phyloP scores from a whole-genome alignment of 768 basidiomycete genomes.

The Gelatoporia subvermispora region DNA sequence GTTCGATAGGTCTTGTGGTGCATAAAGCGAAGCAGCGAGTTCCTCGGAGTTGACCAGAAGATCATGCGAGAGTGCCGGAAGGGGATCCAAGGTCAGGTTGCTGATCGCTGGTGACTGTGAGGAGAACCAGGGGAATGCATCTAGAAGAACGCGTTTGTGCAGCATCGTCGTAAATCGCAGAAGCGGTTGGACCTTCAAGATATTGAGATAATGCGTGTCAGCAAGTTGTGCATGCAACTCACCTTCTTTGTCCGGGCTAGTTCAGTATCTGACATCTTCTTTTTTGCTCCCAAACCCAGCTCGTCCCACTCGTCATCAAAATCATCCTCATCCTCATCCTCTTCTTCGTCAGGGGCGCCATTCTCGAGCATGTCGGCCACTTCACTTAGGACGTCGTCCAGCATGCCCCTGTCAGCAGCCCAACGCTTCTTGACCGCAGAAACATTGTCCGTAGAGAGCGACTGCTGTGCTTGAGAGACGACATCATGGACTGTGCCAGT shows the following conservation, averaged over 20 bases:
- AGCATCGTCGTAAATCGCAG: constrained; percentile 56
- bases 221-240: constrained; percentile 6
- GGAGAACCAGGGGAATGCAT: constrained; percentile 34
- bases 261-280: constrained; percentile 44
- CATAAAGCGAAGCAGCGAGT: constrained; percentile 59
- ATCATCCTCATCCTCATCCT: constrained; percentile 18
- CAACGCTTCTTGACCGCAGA: constrained; percentile 52
- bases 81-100: constrained; percentile 38
- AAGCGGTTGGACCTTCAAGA: constrained; percentile 50
- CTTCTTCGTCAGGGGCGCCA: constrained; percentile 21
- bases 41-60: constrained; percentile 60
- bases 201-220: not conserved
- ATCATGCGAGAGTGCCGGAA: constrained; percentile 45
- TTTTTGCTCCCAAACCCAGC: constrained; percentile 45
- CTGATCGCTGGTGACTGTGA: constrained; percentile 15
- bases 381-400: constrained; percentile 61
- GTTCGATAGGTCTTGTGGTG: constrained; percentile 48
- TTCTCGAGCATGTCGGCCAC: constrained; percentile 49
- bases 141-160: constrained; percentile 54
- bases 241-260: constrained; percentile 59
- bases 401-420: constrained; percentile 45
- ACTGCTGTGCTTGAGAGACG: constrained; percentile 26
- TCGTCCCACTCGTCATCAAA: constrained; percentile 45
- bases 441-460: constrained; percentile 52
- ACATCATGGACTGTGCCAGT: constrained; percentile 26